Conservation (phyloP, 495 filamentous ascomycete genomes). For the Aspergillus kassunensis region DNA sequence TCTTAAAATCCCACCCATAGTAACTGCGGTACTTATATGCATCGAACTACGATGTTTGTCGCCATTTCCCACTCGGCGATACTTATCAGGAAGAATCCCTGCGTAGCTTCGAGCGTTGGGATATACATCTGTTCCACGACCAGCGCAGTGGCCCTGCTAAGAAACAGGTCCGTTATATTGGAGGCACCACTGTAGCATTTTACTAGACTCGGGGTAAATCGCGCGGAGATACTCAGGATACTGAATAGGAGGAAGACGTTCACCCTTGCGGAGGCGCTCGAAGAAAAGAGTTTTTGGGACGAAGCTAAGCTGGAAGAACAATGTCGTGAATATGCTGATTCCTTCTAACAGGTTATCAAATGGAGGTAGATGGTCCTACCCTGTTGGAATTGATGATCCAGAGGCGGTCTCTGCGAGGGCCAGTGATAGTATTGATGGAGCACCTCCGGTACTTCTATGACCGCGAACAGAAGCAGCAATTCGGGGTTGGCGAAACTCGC, state of each 20-base stretch:
- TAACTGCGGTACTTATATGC: neutral
- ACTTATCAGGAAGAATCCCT: neutral
- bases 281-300: too few relatives aligned
- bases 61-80: neutral
- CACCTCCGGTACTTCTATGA: too few relatives aligned
- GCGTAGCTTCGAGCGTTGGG: neutral
- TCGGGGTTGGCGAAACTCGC: too few relatives aligned
- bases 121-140: neutral
- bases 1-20: neutral
- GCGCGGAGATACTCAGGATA: neutral
- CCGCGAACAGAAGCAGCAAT: too few relatives aligned
- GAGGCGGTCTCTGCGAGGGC: too few relatives aligned
- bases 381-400: too few relatives aligned
- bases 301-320: neutral
- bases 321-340: neutral
- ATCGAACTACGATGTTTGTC: slow-evolving; percentile 1
- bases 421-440: too few relatives aligned
- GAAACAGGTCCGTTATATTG: neutral
- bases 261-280: too few relatives aligned
- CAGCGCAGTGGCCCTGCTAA: too few relatives aligned
- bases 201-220: neutral
- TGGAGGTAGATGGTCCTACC: neutral
- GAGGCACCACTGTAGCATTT: neutral
- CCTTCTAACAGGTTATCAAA: neutral
- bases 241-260: neutral